Conservation (phyloP, 2,329 filamentous ascomycete species). For the Dactylellina haptotyla region DNA sequence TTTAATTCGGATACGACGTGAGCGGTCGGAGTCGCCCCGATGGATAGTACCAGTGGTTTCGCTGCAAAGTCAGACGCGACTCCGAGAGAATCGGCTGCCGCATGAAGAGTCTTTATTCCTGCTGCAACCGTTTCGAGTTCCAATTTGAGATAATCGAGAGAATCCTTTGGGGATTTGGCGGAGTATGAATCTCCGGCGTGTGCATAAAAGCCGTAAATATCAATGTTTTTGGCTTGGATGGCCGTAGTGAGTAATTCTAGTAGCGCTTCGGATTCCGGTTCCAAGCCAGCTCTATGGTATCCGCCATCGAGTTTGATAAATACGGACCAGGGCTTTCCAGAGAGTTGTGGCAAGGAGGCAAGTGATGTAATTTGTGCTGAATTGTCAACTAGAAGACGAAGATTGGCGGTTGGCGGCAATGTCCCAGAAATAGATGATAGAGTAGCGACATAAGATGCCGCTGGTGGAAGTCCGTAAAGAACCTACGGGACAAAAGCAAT, state of each 20-base stretch:
- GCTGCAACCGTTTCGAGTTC: conserved; percentile 70
- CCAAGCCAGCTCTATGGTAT: conserved; percentile 75
- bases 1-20: conserved; percentile 54
- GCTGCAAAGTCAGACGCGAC: conserved; percentile 16
- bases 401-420: conserved; percentile 71
- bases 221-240: conserved; percentile 53
- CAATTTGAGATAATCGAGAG: conserved; percentile 69
- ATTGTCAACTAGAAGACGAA: conserved; percentile 78
- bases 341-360: conserved; percentile 61
- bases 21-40: conserved; percentile 80
- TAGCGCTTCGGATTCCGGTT: conserved; percentile 59
- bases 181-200: conserved; percentile 79
- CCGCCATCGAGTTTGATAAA: conserved; percentile 82
- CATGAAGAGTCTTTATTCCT: conserved; percentile 61
- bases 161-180: conserved; percentile 67
- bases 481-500: too few relatives aligned
- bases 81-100: conserved; percentile 59
- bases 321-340: conserved; percentile 66
- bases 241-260: conserved; percentile 58
- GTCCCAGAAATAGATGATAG: conserved; percentile 68
- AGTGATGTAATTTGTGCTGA: conserved; percentile 67
- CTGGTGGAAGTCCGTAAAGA: conserved; percentile 77
- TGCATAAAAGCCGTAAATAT: conserved; percentile 74
- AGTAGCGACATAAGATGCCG: conserved; percentile 70
- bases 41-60: conserved; percentile 67